phyloP scores from a whole-genome alignment of 768 basidiomycete species.

The Tulasnella sp. region DNA sequence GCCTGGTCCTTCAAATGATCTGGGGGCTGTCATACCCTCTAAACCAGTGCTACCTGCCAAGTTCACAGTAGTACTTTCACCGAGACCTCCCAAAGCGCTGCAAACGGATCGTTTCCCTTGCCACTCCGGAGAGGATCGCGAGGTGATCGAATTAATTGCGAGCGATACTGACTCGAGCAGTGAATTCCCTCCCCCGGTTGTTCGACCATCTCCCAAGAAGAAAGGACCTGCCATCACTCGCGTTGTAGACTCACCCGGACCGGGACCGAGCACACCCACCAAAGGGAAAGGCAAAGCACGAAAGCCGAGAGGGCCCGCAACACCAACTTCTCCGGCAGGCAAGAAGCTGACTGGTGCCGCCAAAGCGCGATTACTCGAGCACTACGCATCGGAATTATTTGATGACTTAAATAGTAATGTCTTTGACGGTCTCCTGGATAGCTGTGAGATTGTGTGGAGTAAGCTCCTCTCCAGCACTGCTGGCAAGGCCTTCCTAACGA shows the following conservation, averaged over 20 bases:
- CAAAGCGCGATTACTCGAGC: constrained; percentile 7
- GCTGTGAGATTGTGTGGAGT: constrained; percentile 17
- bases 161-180: neutral
- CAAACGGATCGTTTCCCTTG: neutral
- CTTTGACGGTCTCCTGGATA: constrained; percentile 10
- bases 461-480: constrained; percentile 15
- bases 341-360: constrained; percentile 10
- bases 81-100: neutral
- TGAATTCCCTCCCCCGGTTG: neutral
- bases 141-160: neutral
- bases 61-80: neutral
- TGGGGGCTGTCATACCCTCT: neutral
- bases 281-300: constrained; percentile 3
- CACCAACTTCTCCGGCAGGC: constrained; percentile 12
- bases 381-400: constrained; percentile 13
- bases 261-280: neutral
- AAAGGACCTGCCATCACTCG: neutral
- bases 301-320: neutral
- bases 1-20: neutral
- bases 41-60: neutral
- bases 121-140: constrained; percentile 2
- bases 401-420: constrained; percentile 11
- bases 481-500: constrained; percentile 14
- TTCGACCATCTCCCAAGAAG: neutral
- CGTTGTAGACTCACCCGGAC: neutral